Conservation (phyloP, 768 basidiomycete species). For the Cyclocybe cylindracea region DNA sequence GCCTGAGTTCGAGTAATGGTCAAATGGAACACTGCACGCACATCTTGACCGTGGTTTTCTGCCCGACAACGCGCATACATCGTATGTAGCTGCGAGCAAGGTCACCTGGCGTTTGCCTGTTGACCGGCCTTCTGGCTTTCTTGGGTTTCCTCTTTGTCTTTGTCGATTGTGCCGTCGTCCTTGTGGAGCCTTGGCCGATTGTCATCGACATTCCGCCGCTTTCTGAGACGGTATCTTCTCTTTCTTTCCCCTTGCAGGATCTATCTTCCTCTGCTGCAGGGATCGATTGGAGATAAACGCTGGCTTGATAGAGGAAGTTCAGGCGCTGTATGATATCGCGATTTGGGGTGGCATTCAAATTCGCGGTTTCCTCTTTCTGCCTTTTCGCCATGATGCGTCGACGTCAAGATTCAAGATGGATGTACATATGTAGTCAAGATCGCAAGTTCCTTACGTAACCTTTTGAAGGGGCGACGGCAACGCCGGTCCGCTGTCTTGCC, state of each 20-base stretch:
- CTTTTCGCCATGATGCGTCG: conserved; percentile 64
- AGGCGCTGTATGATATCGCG: conserved; percentile 80
- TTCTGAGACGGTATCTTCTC: background rate
- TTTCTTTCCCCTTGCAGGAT: conserved; percentile 1
- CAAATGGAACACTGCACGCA: conserved; percentile 31
- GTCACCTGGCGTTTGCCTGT: conserved; percentile 39
- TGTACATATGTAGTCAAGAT: too few relatives aligned
- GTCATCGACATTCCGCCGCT: too few relatives aligned
- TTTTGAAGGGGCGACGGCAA: too few relatives aligned
- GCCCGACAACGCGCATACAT: conserved; percentile 69
- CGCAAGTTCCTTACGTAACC: too few relatives aligned
- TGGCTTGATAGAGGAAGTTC: conserved; percentile 86
- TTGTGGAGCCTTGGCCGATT: too few relatives aligned
- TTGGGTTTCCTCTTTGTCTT: conserved; percentile 12
- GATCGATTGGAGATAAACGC: conserved; percentile 55
- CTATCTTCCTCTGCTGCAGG: background rate
- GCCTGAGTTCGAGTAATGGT: background rate
- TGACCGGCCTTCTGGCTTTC: conserved; percentile 23
- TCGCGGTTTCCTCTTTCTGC: conserved; percentile 56
- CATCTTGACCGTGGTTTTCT: conserved; percentile 80
- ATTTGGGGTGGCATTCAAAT: conserved; percentile 58
- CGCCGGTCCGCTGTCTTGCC: too few relatives aligned
- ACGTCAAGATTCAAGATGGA: too few relatives aligned
- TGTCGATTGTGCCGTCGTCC: too few relatives aligned
- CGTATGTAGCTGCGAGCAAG: conserved; percentile 65